These are phyloP conservation scores for Paspalum notatum DNA, from an alignment of 176 grass and related monocot genomes.

Conservation along the genomic window DNA sequence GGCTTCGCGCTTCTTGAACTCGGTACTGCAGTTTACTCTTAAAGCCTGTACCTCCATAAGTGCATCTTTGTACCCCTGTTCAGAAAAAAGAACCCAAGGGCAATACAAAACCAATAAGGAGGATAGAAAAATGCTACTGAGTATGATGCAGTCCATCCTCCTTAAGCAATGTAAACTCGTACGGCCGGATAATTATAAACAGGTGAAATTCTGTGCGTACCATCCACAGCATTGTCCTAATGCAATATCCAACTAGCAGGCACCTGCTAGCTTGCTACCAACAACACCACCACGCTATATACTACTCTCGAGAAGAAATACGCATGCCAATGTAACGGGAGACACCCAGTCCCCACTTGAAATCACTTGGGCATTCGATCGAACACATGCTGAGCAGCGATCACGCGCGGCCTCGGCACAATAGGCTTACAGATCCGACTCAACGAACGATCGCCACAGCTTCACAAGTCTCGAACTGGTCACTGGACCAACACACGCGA, in stretches of 20 bases:
- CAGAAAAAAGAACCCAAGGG: conserved; percentile 6
- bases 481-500: not conserved
- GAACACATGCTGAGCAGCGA: conserved; percentile 2
- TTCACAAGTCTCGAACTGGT: not conserved
- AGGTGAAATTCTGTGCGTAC: not conserved
- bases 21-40: conserved; percentile 59
- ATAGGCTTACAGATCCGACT: not conserved
- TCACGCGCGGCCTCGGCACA: not conserved
- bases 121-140: not conserved
- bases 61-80: conserved; percentile 80
- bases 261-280: not conserved
- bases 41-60: conserved; percentile 56
- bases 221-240: conserved; percentile 1
- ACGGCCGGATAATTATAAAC: not conserved
- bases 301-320: not conserved
- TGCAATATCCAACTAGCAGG: not conserved
- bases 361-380: conserved; percentile 13
- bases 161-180: conserved; percentile 6
- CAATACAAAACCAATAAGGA: conserved; percentile 13
- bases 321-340: not conserved
- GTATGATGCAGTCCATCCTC: not conserved
- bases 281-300: not conserved
- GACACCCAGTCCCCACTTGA: not conserved
- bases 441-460: not conserved
- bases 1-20: conserved; percentile 61